Evolutionary conservation across 495 filamentous ascomycete species (phyloP), one percentile per base, ranked within the genome.

Genomic region (Baudoinia panamericana): DNA sequence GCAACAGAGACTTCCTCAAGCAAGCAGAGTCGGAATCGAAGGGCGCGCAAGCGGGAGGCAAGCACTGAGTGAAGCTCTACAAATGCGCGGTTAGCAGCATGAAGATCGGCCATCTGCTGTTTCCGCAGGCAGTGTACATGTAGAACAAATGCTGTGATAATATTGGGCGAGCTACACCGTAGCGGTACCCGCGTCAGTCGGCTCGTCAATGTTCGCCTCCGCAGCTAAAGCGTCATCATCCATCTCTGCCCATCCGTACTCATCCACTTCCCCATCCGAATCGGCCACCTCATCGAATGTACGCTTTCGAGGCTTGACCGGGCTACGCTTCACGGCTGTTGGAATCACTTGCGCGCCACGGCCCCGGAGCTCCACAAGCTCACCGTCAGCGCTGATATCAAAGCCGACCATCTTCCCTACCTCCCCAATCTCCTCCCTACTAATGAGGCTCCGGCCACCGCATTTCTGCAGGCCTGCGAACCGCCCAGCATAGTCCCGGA

Each of bases 41-140:
- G 24, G 24, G 13, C 9, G 30, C 7, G 12, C 10, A 13, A 22
- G 30, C 19, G 64, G 73, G 74, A 57, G 60, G 69, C 33, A 74
- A 76, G 55, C 74, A 79, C 60, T 80, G 76, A 59, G 39, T 13
- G 34, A n/a, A n/a, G n/a, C n/a, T n/a, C n/a, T n/a, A n/a, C n/a
- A n/a, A 27, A n/a, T n/a, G 25, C 7, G n/a, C 7, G n/a, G n/a
- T n/a, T n/a, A n/a, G n/a, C n/a, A n/a, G n/a, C n/a, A n/a, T n/a
- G n/a, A n/a, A n/a, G n/a, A n/a, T n/a, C n/a, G n/a, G n/a, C n/a
- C n/a, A n/a, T n/a, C n/a, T n/a, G n/a, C n/a, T n/a, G n/a, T n/a
- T n/a, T n/a, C n/a, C n/a, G n/a, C n/a, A n/a, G n/a, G n/a, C n/a
- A n/a, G n/a, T n/a, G n/a, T n/a, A n/a, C n/a, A n/a, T n/a, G n/a